phyloP scores from a whole-genome alignment of 495 filamentous ascomycete species.

The Lepraria neglecta region DNA sequence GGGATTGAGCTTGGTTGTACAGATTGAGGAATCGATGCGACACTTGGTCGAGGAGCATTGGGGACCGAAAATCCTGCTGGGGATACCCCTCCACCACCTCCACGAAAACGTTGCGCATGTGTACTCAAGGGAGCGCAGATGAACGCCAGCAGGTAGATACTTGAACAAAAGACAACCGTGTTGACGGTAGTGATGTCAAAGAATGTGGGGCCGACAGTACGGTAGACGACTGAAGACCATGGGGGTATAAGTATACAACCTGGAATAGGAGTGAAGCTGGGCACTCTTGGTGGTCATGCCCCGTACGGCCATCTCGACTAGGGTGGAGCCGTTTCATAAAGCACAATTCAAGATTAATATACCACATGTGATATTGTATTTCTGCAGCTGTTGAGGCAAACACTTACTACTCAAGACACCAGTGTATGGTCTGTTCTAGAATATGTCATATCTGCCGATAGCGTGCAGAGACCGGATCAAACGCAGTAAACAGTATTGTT shows the following conservation, averaged over 20 bases:
- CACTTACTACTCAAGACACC: background rate
- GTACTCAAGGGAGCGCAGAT: background rate
- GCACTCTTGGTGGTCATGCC: background rate
- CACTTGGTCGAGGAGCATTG: background rate
- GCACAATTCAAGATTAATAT: background rate
- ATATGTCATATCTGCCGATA: background rate
- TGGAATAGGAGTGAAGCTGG: background rate
- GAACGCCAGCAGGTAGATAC: background rate
- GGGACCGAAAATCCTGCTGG: background rate
- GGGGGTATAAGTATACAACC: background rate
- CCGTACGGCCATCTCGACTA: background rate
- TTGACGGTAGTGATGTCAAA: background rate
- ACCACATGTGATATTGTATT: background rate
- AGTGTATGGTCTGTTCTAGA: background rate
- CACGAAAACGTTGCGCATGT: background rate
- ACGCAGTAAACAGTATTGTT: background rate
- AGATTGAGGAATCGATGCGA: background rate
- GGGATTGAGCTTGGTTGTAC: too few species aligned
- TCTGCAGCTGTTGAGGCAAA: background rate
- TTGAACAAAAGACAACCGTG: background rate
- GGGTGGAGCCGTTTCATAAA: background rate
- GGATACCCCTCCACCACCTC: background rate
- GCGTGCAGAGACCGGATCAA: background rate
- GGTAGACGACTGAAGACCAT: background rate
- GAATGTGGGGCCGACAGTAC: background rate